These are phyloP conservation scores for Rubia peregrina DNA, from an alignment of 305 asterid genomes.

Conservation along the genomic window DNA sequence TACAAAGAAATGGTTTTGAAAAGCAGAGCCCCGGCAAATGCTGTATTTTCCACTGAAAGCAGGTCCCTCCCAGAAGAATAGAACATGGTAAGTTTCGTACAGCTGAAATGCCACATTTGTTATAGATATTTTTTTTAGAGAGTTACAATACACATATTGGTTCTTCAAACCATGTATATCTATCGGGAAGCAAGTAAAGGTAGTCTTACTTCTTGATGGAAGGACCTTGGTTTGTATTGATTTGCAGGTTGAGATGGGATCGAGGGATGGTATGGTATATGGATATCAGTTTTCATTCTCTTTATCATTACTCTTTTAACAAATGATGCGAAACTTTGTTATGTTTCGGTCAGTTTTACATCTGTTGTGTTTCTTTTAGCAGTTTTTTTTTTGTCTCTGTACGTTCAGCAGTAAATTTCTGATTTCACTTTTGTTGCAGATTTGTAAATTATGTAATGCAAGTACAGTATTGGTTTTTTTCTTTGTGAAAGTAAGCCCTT, in stretches of 20 bases:
- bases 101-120: neutral
- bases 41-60: slow-evolving; percentile 40
- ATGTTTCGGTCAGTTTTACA: neutral
- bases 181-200: neutral
- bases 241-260: neutral
- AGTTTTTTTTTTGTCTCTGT: no score
- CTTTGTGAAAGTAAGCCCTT: no score
- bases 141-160: neutral
- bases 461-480: no score
- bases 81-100: neutral
- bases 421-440: neutral
- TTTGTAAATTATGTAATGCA: no score
- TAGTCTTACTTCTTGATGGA: neutral
- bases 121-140: neutral
- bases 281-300: neutral
- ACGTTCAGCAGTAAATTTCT: no score
- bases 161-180: neutral
- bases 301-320: no score
- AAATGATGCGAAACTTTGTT: neutral
- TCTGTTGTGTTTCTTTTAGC: no score
- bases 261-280: neutral
- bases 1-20: slow-evolving; percentile 89
- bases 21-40: slow-evolving; percentile 67
- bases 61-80: neutral
- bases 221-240: neutral